Percentiles rank a stretch among this genome's conserved stretches.
Conservation (phyloP, 495 filamentous ascomycete species). For the Glonium stellatum region DNA sequence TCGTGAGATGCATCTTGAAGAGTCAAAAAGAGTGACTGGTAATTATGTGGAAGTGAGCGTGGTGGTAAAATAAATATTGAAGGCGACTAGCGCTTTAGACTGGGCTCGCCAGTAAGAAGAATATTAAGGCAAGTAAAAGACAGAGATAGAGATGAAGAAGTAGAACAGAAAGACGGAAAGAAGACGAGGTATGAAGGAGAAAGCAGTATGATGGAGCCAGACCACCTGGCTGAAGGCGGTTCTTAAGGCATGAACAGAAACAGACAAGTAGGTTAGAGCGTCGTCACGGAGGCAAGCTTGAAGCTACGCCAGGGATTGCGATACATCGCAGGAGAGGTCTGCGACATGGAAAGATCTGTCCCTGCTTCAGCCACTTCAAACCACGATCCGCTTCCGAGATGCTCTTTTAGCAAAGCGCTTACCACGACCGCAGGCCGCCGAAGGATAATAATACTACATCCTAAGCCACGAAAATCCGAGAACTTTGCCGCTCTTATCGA, state of each 20-base stretch:
- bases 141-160: constrained; percentile 23
- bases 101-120: constrained; percentile 26
- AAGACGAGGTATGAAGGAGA: constrained; percentile 18
- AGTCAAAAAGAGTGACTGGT: constrained; percentile 21
- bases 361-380: constrained; percentile 25
- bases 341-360: constrained; percentile 30
- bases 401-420: not conserved
- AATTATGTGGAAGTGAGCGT: constrained; percentile 17
- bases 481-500: too few relatives aligned
- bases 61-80: constrained; percentile 3
- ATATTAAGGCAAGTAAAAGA: constrained; percentile 27
- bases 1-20: constrained; percentile 28
- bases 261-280: constrained; percentile 21
- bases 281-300: constrained; percentile 10
- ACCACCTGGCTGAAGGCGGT: constrained; percentile 18
- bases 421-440: too few relatives aligned
- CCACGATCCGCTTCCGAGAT: constrained; percentile 1
- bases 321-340: constrained; percentile 20
- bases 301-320: constrained; percentile 18
- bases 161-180: constrained; percentile 24
- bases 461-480: too few relatives aligned
- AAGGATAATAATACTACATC: too few relatives aligned
- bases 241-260: constrained; percentile 30
- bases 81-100: constrained; percentile 30
- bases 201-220: constrained; percentile 11